These are phyloP conservation scores for Globisporangium splendens DNA, from an alignment of 352 stramenopile genomes.

Conservation along the genomic window DNA sequence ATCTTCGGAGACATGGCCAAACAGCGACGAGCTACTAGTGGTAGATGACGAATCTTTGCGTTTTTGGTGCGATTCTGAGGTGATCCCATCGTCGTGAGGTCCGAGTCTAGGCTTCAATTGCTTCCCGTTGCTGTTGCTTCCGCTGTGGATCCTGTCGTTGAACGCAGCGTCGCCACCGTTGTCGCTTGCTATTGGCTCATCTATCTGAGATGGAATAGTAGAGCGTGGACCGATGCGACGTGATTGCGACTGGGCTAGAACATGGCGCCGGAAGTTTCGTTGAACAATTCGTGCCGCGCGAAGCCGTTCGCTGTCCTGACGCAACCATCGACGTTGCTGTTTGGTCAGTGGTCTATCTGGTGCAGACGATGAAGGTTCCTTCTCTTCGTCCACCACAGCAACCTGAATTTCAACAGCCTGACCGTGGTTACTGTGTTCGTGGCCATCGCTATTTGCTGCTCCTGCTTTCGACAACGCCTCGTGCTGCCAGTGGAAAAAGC, in stretches of 20 bases:
- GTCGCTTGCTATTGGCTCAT: background rate
- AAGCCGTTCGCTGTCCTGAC: conserved; percentile 1
- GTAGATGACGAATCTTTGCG: conserved; percentile 1
- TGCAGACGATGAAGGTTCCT: conserved; percentile 3
- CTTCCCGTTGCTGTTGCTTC: too few species aligned
- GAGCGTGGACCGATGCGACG: too few species aligned
- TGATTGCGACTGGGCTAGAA: background rate
- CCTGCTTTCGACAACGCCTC: background rate
- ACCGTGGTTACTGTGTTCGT: background rate
- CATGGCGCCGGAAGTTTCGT: conserved; percentile 11
- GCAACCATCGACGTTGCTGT: conserved; percentile 1
- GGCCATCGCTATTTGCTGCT: background rate
- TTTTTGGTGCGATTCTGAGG: background rate
- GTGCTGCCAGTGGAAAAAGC: conserved; percentile 23
- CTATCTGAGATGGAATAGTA: background rate
- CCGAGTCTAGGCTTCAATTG: too few species aligned
- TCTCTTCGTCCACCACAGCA: background rate
- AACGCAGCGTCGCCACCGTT: background rate
- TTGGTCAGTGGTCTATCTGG: conserved; percentile 12
- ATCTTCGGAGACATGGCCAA: conserved; percentile 16
- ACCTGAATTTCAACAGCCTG: too few species aligned
- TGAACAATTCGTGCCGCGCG: conserved; percentile 19
- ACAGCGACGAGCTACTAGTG: conserved; percentile 3
- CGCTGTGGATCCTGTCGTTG: background rate
- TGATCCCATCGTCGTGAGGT: too few species aligned